A percentile compares a stretch with the other conserved stretches of the same genome.
These are phyloP conservation scores for Hypoxylon rubiginosum DNA, from an alignment of 2,329 filamentous ascomycete genomes.

Conservation along the genomic window DNA sequence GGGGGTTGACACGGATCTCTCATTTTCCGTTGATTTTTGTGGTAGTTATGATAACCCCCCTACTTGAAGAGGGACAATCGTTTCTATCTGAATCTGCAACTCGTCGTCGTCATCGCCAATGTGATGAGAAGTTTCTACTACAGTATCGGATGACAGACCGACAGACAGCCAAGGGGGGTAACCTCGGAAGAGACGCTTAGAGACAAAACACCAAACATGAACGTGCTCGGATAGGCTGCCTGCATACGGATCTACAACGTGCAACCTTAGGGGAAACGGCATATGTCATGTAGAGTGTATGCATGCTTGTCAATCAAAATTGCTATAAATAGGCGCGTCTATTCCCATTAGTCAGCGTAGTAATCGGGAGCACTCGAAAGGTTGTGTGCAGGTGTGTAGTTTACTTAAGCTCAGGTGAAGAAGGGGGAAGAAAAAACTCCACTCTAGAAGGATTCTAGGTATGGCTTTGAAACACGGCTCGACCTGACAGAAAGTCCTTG, in stretches of 20 bases:
- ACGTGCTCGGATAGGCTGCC: conserved; percentile 10
- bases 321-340: conserved; percentile 20
- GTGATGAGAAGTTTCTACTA: conserved; percentile 1
- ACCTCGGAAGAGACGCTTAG: conserved; percentile 7
- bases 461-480: conserved; percentile 24
- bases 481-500: conserved; percentile 15
- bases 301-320: conserved; percentile 16
- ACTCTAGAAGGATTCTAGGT: conserved; percentile 33
- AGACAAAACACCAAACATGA: conserved; percentile 19
- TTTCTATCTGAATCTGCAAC: conserved; percentile 2
- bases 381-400: conserved; percentile 11
- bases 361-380: conserved; percentile 19
- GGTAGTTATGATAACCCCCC: neutral
- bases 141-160: neutral
- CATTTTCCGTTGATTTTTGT: conserved; percentile 2
- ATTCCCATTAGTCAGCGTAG: conserved; percentile 13
- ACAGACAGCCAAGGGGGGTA: neutral
- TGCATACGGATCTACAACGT: conserved; percentile 25
- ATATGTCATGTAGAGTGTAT: conserved; percentile 12
- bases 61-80: conserved; percentile 5
- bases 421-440: neutral
- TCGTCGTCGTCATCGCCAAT: neutral
- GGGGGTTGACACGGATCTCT: conserved; percentile 8
- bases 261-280: conserved; percentile 13
- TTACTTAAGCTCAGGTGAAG: conserved; percentile 14